These are phyloP conservation scores for Butyriboletus loyo DNA, from an alignment of 768 basidiomycete genomes.

Conservation along the genomic window DNA sequence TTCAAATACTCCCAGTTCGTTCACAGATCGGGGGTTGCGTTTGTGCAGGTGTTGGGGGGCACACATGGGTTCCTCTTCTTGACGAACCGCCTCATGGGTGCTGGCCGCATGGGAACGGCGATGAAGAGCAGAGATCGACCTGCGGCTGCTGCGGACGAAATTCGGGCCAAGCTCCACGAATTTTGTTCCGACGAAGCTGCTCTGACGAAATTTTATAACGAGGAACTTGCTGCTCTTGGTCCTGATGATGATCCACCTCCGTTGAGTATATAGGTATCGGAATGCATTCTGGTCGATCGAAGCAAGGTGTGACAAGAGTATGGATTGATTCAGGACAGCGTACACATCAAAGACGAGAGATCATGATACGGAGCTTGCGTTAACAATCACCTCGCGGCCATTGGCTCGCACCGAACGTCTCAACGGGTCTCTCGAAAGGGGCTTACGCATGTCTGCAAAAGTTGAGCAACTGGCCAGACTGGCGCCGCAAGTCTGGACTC, in stretches of 20 bases:
- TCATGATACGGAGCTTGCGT: constrained; percentile 37
- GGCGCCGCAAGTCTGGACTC: constrained; percentile 30
- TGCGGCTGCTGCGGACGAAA: constrained; percentile 55
- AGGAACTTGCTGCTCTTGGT: constrained; percentile 55
- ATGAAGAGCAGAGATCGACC: constrained; percentile 56
- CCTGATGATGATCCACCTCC: constrained; percentile 41
- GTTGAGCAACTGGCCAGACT: not conserved
- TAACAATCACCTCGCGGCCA: constrained; percentile 69
- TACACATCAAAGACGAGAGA: constrained; percentile 3
- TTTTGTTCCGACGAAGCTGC: constrained; percentile 61
- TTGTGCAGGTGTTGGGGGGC: constrained; percentile 84
- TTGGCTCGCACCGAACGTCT: constrained; percentile 68
- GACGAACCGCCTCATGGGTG: constrained; percentile 81
- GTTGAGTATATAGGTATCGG: constrained; percentile 37
- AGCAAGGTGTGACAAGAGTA: constrained; percentile 6
- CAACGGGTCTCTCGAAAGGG: constrained; percentile 56
- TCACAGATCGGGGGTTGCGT: constrained; percentile 84
- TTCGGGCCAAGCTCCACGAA: constrained; percentile 55
- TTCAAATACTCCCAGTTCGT: constrained; percentile 89
- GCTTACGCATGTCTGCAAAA: constrained; percentile 66
- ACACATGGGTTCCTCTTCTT: constrained; percentile 81
- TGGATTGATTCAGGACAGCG: not conserved
- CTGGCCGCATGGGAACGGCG: constrained; percentile 57
- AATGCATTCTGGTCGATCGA: constrained; percentile 10
- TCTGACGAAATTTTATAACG: constrained; percentile 70